Evolutionary conservation across 306 rosid species (phyloP), one percentile per base, ranked within the genome.

Genomic region (Ochetophila trinervis): DNA sequence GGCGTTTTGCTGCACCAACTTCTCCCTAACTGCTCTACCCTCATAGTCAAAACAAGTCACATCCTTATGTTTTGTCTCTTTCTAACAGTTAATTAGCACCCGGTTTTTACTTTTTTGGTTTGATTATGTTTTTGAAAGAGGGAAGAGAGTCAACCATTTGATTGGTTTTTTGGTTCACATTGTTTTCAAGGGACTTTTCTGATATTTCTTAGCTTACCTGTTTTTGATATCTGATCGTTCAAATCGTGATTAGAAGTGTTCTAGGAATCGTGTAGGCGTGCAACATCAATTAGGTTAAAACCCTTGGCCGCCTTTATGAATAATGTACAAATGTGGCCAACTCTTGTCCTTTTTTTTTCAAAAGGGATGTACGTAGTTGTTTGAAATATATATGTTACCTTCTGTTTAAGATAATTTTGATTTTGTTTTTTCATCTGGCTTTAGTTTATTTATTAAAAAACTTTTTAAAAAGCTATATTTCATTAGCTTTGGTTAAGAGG

Each of bases 11-110:
- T 85, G 68, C 78, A 84, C 86, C 85, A 82, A 80, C 85, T 86
- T 82, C 78, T 69, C 63, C 74, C 96, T 70, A 86, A 84, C 96
- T 84, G 90, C 93, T 82, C 90, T 66, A 84, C 80, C 92, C 84
- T 76, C 74, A 63, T 7, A 69, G 87, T 83, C 89, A 81, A 85
- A 81, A 40, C 45, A 53, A 24, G 86, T 77, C 84, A 73, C 89
- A 69, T 78, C 84, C 59, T 70, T 2, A 27, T 27, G 48, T 57
- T 53, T n/a, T 54, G 75, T 81, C 82, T 17, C 73, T 78, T 75
- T 85, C 82, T 73, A 57, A 64, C 53, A 56, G 55, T 62, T 44
- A 80, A 57, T 27, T 24, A 27, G 32, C 65, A 53, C 71, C 60
- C 69, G 59, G 58, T 63, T 12, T 69, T 62, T 68, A 53, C 58